phyloP scores from a whole-genome alignment of 805 yeast species.

The Kurtzmaniella cleridarum region DNA sequence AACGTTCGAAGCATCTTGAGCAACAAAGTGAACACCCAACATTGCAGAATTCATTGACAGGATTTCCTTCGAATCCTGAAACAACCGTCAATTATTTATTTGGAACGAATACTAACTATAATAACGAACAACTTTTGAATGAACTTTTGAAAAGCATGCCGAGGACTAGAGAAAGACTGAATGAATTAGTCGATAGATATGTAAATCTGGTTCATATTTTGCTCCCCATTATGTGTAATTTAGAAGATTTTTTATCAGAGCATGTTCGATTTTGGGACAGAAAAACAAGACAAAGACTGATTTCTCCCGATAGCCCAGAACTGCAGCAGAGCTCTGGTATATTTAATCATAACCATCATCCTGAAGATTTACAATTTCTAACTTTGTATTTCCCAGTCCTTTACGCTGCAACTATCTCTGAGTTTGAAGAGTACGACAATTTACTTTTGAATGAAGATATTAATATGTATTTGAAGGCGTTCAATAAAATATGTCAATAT shows the following conservation, averaged over 20 bases:
- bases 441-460: slow-evolving; percentile 42
- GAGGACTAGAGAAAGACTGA: slow-evolving; percentile 35
- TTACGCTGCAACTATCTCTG: slow-evolving; percentile 55
- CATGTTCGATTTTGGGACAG: slow-evolving; percentile 48
- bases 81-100: slow-evolving; percentile 28
- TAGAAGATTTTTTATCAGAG: slow-evolving; percentile 36
- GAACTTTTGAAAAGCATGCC: slow-evolving; percentile 44
- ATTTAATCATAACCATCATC: slow-evolving; percentile 17
- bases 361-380: slow-evolving; percentile 41
- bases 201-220: slow-evolving; percentile 50
- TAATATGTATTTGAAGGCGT: slow-evolving; percentile 44
- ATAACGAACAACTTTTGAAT: slow-evolving; percentile 26
- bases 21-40: slow-evolving; percentile 16
- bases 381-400: slow-evolving; percentile 47
- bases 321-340: not conserved
- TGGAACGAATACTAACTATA: slow-evolving; percentile 36
- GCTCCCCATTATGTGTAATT: slow-evolving; percentile 46
- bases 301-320: slow-evolving; percentile 3
- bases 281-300: slow-evolving; percentile 5
- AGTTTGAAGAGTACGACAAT: slow-evolving; percentile 53
- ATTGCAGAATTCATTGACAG: slow-evolving; percentile 22
- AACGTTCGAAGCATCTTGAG: not conserved
- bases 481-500: slow-evolving; percentile 45
- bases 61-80: slow-evolving; percentile 28
- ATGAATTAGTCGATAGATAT: slow-evolving; percentile 44